A percentile compares a stretch with the other conserved stretches of the same genome.
Conservation (phyloP, 2,329 filamentous ascomycete species). For the Ceratocystis huliohia region DNA sequence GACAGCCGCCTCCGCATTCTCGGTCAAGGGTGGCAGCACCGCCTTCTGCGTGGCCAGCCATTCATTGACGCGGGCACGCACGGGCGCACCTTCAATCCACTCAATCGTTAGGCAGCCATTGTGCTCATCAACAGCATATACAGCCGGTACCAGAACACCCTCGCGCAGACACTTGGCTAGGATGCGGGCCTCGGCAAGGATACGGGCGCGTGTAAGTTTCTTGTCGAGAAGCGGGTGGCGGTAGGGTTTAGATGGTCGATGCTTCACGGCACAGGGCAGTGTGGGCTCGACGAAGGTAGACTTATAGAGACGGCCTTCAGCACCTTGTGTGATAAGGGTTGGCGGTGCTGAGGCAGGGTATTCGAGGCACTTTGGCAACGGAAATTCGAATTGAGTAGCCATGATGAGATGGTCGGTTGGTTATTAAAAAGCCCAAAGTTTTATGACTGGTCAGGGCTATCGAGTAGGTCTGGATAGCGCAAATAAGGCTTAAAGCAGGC, state of each 20-base stretch:
- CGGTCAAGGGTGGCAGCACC: conserved; percentile 24
- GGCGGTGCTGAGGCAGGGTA: conserved; percentile 48
- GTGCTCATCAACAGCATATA: conserved; percentile 55
- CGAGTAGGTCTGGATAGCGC: not conserved
- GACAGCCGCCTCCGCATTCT: conserved; percentile 7
- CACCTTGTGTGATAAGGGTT: conserved; percentile 75
- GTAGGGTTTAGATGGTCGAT: conserved; percentile 83
- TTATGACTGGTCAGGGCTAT: not conserved
- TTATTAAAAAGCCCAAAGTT: not conserved
- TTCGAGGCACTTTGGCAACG: conserved; percentile 53
- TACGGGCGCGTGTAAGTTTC: conserved; percentile 72
- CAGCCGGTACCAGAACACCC: conserved; percentile 67
- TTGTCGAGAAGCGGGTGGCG: conserved; percentile 80
- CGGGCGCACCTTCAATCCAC: conserved; percentile 64
- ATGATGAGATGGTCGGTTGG: not conserved
- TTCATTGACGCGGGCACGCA: conserved; percentile 56
- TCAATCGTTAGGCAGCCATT: conserved; percentile 70
- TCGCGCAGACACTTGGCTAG: conserved; percentile 66
- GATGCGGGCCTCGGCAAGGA: conserved; percentile 79
- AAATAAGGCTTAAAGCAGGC: not conserved
- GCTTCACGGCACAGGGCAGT: conserved; percentile 69
- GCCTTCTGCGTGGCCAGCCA: conserved; percentile 45
- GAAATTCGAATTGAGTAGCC: conserved; percentile 26
- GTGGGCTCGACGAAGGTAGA: conserved; percentile 61
- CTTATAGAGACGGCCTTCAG: conserved; percentile 87